A percentile compares a stretch with the other conserved stretches of the same genome.
Conservation (phyloP, 1,139 yeast genomes). For the Magnusiomyces tetraspermus region DNA sequence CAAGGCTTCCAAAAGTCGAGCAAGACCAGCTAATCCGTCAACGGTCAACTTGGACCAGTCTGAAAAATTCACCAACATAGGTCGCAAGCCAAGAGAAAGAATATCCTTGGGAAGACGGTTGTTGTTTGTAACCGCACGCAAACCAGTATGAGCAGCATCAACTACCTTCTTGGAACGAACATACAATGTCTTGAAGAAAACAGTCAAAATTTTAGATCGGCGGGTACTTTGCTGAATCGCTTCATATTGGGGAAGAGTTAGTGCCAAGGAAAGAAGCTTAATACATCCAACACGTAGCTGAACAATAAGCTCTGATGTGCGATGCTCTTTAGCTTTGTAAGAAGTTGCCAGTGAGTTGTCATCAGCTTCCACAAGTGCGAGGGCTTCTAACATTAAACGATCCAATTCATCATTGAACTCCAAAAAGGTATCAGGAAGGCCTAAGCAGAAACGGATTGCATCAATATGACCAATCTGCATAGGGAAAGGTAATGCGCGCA, state of each 20-base stretch:
- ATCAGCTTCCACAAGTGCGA: slow-evolving; percentile 94
- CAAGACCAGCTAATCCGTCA: slow-evolving; percentile 83
- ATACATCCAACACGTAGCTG: slow-evolving; percentile 87
- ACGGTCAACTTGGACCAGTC: slow-evolving; percentile 88
- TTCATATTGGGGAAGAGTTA: slow-evolving; percentile 40
- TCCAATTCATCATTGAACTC: slow-evolving; percentile 83
- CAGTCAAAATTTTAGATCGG: slow-evolving; percentile 79
- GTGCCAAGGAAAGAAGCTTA: slow-evolving; percentile 67
- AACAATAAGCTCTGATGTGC: slow-evolving; percentile 79
- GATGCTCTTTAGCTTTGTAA: slow-evolving; percentile 73
- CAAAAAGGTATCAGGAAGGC: slow-evolving; percentile 69
- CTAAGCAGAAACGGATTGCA: slow-evolving; percentile 84
- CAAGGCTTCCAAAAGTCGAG: slow-evolving; percentile 72
- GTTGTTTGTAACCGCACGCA: slow-evolving; percentile 72
- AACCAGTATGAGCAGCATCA: slow-evolving; percentile 85
- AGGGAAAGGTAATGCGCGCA: slow-evolving; percentile 93
- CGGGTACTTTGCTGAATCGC: slow-evolving; percentile 73
- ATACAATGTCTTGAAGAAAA: slow-evolving; percentile 86
- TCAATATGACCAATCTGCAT: slow-evolving; percentile 98
- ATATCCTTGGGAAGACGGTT: slow-evolving; percentile 87
- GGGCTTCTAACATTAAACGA: slow-evolving; percentile 75
- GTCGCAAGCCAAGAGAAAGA: slow-evolving; percentile 85
- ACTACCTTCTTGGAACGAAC: slow-evolving; percentile 80
- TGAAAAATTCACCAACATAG: slow-evolving; percentile 88
- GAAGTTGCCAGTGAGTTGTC: slow-evolving; percentile 90